Evolutionary conservation across 306 rosid species (phyloP), one percentile per base, ranked within the genome.

Genomic region (Acacia melanoxylon): DNA sequence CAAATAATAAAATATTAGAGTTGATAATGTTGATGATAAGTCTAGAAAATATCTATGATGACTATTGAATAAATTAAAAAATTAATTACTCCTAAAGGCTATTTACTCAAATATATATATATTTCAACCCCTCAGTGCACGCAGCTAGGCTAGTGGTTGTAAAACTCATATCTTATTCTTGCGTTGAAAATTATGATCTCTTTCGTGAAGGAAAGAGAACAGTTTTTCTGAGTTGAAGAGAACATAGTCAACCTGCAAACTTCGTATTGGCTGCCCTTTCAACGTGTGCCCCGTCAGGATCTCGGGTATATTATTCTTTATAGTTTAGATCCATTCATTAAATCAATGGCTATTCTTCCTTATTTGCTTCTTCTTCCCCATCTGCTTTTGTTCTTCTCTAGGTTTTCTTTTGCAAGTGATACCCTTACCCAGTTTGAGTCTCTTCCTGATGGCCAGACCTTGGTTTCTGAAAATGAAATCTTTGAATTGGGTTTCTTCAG

Each of bases 401-500:
- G 15, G 10, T 7, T 20, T 31, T 52, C 46, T 42, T 19, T 2
- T 74, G 66, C 78, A 31, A 6, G 11, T 3, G 66, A 74, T 6
- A 17, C 33, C 20, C 13, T 74, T 9, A 19, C 65, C 20, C 78
- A 33, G 19, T 19, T 33, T 0, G 66, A 52, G 19, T 33, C 82
- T 10, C 52, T 68, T 51, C 5, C 20, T 15, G 68, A 37, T 4
- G 56, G 27, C 27, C 3, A 12, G 35, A 54, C 69, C 52, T 40
- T 76, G 11, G 69, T 37, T 40, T 75, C 79, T 7, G 5, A 14
- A 59, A 49, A 42, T 76, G 80, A 54, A 61, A 42, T 22, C 42
- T 76, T 61, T 61, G 80, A 59, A 17, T 3, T 77, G 44, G 80
- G 72, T 44, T 77, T 62, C 72, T 77, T 77, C 80, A 44, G 45